Percentiles rank a stretch among this genome's conserved stretches.
Evolutionary conservation across 2,329 filamentous ascomycete genomes (phyloP).

Genomic region (Fusarium nelsonii): DNA sequence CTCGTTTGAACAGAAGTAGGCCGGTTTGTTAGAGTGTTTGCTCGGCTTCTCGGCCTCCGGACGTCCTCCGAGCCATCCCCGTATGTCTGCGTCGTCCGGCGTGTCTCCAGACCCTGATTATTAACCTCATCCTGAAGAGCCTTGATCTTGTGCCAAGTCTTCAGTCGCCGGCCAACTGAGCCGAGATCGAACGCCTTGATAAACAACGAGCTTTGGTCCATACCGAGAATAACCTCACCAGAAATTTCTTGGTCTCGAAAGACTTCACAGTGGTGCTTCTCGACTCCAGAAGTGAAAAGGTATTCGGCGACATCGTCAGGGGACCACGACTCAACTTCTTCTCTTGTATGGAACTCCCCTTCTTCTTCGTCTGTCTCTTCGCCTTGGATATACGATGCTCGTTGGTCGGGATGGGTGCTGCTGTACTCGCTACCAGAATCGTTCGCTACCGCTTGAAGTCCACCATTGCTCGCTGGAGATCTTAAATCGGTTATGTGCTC

Average conservation of each 20-base stretch:
- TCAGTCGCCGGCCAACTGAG: slow-evolving; percentile 87
- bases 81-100: slow-evolving; percentile 68
- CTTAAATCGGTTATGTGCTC: slow-evolving; percentile 93
- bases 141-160: slow-evolving; percentile 98
- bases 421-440: slow-evolving; percentile 95
- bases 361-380: slow-evolving; percentile 98
- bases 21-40: slow-evolving; percentile 68
- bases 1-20: slow-evolving; percentile 62
- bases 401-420: slow-evolving; percentile 79
- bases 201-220: slow-evolving; percentile 95
- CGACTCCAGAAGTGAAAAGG: slow-evolving; percentile 85
- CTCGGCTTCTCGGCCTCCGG: slow-evolving; percentile 65
- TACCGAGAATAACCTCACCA: slow-evolving; percentile 90
- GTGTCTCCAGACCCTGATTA: slow-evolving; percentile 57
- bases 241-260: slow-evolving; percentile 97
- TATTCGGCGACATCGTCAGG: slow-evolving; percentile 89
- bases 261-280: slow-evolving; percentile 90
- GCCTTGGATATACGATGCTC: slow-evolving; percentile 91
- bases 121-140: slow-evolving; percentile 88
- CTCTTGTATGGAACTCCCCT: slow-evolving; percentile 72
- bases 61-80: slow-evolving; percentile 70
- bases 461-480: slow-evolving; percentile 65
- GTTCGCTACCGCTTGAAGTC: slow-evolving; percentile 66
- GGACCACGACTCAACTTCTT: slow-evolving; percentile 84
- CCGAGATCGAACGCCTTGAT: slow-evolving; percentile 96